These are phyloP conservation scores for Thalassiosira exigua DNA, from an alignment of 352 stramenopile genomes.

Conservation along the genomic window DNA sequence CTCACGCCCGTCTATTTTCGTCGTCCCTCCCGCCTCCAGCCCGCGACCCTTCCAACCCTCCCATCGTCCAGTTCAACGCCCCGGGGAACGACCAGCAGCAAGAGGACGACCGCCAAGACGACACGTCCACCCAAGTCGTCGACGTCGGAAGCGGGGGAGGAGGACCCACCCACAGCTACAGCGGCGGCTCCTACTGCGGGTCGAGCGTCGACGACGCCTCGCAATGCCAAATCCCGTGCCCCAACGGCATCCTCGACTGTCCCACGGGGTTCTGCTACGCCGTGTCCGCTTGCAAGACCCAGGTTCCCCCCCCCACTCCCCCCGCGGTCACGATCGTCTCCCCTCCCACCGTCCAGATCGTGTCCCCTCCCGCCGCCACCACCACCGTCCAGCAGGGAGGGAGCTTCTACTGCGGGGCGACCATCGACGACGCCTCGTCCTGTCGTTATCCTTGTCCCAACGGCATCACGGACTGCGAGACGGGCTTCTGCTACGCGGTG, in stretches of 20 bases:
- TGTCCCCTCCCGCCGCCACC: not conserved
- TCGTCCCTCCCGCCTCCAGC: no score
- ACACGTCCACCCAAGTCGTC: no score
- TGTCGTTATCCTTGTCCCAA: constrained; percentile 48
- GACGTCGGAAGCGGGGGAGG: no score
- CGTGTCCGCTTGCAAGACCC: not conserved
- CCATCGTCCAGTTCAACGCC: no score
- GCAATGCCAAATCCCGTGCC: constrained; percentile 24
- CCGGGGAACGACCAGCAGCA: no score
- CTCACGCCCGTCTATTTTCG: no score
- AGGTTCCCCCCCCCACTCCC: not conserved
- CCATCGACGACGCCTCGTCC: constrained; percentile 1
- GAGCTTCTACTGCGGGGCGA: not conserved
- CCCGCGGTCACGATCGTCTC: constrained; percentile 2
- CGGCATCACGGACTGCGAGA: constrained; percentile 43
- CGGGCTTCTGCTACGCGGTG: constrained; percentile 6
- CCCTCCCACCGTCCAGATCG: not conserved
- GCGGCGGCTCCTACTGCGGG: constrained; percentile 37
- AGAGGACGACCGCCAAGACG: no score
- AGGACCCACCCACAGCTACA: no score
- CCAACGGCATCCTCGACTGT: constrained; percentile 30
- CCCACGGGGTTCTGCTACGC: constrained; percentile 39
- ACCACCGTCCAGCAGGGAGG: not conserved
- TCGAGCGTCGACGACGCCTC: constrained; percentile 12
- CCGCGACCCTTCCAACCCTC: no score